phyloP scores from a whole-genome alignment of 352 stramenopile species.

The Pilasporangium apinafurcum region DNA sequence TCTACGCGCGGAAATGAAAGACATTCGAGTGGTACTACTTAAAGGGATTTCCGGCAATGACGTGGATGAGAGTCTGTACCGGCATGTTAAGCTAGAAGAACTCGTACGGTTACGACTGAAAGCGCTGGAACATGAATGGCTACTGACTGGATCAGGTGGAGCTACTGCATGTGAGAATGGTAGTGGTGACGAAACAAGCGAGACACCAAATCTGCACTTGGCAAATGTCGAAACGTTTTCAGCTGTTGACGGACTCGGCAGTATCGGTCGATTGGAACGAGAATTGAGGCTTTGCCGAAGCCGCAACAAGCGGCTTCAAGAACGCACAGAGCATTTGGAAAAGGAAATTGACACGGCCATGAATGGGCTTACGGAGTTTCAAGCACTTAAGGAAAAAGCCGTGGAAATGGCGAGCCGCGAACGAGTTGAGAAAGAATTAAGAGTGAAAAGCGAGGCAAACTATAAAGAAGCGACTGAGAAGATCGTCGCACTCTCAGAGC shows the following conservation, averaged over 20 bases:
- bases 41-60: conserved; percentile 41
- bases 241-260: conserved; percentile 49
- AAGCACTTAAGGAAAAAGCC: conserved; percentile 66
- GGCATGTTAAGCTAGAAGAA: conserved; percentile 66
- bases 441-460: conserved; percentile 52
- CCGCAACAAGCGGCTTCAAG: conserved; percentile 62
- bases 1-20: conserved; percentile 41
- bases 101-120: conserved; percentile 68
- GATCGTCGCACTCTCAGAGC: conserved; percentile 88
- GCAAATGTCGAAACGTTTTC: conserved; percentile 59
- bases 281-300: conserved; percentile 64
- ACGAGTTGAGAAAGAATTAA: conserved; percentile 84
- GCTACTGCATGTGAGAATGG: not conserved
- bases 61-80: conserved; percentile 50
- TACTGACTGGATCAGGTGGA: conserved; percentile 38
- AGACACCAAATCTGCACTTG: conserved; percentile 25
- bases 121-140: conserved; percentile 47
- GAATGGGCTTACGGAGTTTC: conserved; percentile 42
- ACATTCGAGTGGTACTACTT: conserved; percentile 44
- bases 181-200: not conserved
- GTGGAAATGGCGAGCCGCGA: conserved; percentile 77
- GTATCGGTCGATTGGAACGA: conserved; percentile 51
- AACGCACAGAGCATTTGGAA: conserved; percentile 43
- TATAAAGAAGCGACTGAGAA: conserved; percentile 76
- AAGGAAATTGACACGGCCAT: conserved; percentile 41